A percentile compares a stretch with the other conserved stretches of the same genome.
Evolutionary conservation across 108 stramenopile genomes (phyloP).

Genomic region (Skeletonema grethae): DNA sequence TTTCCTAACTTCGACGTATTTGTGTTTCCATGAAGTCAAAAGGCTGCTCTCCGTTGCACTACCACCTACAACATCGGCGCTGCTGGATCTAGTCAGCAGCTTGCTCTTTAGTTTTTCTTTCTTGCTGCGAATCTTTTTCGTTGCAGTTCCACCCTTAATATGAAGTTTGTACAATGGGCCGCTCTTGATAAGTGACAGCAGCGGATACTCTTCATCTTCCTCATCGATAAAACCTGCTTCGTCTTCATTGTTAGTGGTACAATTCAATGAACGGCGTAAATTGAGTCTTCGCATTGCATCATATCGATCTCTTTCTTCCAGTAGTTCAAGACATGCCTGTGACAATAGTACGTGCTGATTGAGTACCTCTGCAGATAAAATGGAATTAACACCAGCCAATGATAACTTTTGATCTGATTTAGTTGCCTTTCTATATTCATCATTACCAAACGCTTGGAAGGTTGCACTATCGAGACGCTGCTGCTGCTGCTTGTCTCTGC

Average conservation of each 20-base stretch:
- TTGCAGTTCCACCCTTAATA: neutral
- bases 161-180: constrained; percentile 1
- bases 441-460: neutral
- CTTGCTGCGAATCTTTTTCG: neutral
- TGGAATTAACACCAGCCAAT: neutral
- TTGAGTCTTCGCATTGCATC: neutral
- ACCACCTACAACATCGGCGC: neutral
- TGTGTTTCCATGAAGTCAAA: neutral
- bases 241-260: neutral
- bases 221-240: neutral
- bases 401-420: neutral
- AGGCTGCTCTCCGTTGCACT: neutral
- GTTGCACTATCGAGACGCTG: neutral
- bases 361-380: neutral
- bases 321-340: neutral
- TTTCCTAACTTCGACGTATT: constrained; percentile 2
- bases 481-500: neutral
- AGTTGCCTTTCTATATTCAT: neutral
- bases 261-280: neutral
- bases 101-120: constrained; percentile 1
- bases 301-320: constrained; percentile 1
- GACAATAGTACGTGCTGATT: neutral
- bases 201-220: constrained; percentile 1
- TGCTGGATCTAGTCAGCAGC: neutral
- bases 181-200: neutral